Evolutionary conservation across 331 rosid genomes (phyloP).

Genomic region (Rosa hybrid): DNA sequence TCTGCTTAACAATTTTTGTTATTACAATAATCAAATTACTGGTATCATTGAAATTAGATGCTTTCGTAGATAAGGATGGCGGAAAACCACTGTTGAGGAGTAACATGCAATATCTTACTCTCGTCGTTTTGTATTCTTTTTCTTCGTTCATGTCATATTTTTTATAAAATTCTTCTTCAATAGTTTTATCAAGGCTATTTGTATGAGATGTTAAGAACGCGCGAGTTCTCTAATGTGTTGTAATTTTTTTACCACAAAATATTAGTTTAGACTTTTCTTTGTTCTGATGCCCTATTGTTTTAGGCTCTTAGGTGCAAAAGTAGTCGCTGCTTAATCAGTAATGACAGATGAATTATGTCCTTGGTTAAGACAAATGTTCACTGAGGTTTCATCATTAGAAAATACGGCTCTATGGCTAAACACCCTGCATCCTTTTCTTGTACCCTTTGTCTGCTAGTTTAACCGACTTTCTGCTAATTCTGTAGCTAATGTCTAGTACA

Average conservation of each 20-base stretch:
- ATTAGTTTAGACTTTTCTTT: too few species aligned
- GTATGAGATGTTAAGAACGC: background rate
- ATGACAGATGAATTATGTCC: too few species aligned
- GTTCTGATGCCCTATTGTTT: too few species aligned
- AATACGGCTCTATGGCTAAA: too few species aligned
- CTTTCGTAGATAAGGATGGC: constrained; percentile 22
- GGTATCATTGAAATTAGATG: constrained; percentile 4
- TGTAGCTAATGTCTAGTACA: too few species aligned
- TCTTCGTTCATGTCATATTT: background rate
- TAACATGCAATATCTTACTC: background rate
- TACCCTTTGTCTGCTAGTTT: too few species aligned
- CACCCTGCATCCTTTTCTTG: too few species aligned
- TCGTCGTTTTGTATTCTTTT: background rate
- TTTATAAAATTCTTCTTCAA: constrained; percentile 10
- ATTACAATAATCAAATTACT: constrained; percentile 10
- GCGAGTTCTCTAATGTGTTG: background rate
- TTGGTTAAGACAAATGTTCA: too few species aligned
- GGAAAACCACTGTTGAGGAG: background rate
- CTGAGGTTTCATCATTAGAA: too few species aligned
- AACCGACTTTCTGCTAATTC: too few species aligned
- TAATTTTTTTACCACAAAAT: background rate
- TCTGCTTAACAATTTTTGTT: background rate
- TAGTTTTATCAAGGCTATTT: background rate
- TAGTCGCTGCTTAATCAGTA: too few species aligned
- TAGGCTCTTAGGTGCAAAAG: too few species aligned